These are phyloP conservation scores for Tardiomyces digboiensis DNA, from an alignment of 1,139 yeast genomes.

Conservation along the genomic window DNA sequence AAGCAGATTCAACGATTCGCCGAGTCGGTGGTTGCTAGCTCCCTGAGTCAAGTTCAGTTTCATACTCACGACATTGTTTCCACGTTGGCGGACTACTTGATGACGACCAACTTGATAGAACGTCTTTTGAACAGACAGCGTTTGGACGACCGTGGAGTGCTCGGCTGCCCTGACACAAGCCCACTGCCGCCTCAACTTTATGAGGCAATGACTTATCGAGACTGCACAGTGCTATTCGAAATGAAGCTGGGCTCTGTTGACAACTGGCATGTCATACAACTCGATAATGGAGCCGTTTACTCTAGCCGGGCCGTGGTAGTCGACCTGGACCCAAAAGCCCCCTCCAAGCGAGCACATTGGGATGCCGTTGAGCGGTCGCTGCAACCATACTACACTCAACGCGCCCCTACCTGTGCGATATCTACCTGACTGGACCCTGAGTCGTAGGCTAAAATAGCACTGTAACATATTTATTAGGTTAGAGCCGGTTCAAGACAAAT, in stretches of 20 bases:
- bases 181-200: conserved; percentile 16
- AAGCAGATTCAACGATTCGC: conserved; percentile 1
- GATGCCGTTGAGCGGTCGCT: conserved; percentile 18
- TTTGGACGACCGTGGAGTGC: conserved; percentile 19
- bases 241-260: neutral
- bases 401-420: conserved; percentile 4
- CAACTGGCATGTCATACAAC: neutral
- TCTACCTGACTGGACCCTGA: neutral
- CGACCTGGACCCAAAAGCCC: conserved; percentile 30
- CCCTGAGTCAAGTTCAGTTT: conserved; percentile 3
- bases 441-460: no score
- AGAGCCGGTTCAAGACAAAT: neutral
- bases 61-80: neutral
- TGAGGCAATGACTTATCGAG: conserved; percentile 31
- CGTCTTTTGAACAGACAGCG: conserved; percentile 9
- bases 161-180: conserved; percentile 8
- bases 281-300: conserved; percentile 1
- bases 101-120: neutral
- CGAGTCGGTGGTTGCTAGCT: neutral
- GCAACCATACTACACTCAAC: conserved; percentile 5
- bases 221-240: conserved; percentile 25
- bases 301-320: conserved; percentile 17
- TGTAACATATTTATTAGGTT: no score
- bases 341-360: conserved; percentile 25
- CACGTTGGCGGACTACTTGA: neutral